Conservation (phyloP, 192 early-diverging fungal genomes). For the Mortierella hygrophila region DNA sequence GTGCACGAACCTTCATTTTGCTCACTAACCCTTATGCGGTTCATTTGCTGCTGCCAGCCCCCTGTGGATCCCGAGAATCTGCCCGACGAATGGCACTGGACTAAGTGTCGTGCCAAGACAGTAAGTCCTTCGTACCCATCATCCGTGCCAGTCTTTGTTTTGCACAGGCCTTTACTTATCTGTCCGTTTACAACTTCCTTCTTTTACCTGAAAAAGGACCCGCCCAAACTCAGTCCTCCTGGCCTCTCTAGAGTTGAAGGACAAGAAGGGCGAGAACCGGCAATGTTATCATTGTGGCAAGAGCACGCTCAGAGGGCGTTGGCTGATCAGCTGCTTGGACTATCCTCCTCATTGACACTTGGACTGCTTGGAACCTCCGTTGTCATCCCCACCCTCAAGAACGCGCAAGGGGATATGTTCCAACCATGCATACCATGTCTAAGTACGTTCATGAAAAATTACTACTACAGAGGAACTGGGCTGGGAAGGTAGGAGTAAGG, state of each 20-base stretch:
- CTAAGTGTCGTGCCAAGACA: slow-evolving; percentile 35
- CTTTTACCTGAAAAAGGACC: not conserved
- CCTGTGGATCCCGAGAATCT: slow-evolving; percentile 48
- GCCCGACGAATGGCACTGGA: slow-evolving; percentile 57
- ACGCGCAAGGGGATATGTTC: slow-evolving; percentile 66
- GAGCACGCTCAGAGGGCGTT: slow-evolving; percentile 31
- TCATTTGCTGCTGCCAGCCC: slow-evolving; percentile 61
- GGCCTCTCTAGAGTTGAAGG: slow-evolving; percentile 40
- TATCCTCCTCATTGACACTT: slow-evolving; percentile 65
- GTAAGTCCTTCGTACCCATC: not conserved
- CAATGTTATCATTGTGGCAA: slow-evolving; percentile 57
- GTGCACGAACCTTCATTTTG: not conserved
- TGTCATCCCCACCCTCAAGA: slow-evolving; percentile 53
- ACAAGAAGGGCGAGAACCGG: slow-evolving; percentile 44
- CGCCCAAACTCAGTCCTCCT: slow-evolving; percentile 9
- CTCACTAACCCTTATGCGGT: too few species aligned
- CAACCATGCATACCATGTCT: slow-evolving; percentile 53
- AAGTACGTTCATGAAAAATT: slow-evolving; percentile 34
- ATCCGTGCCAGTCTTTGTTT: not conserved
- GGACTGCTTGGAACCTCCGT: slow-evolving; percentile 62
- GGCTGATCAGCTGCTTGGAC: slow-evolving; percentile 63
- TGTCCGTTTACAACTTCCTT: not conserved
- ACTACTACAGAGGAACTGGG: not conserved
- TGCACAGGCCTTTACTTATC: not conserved
- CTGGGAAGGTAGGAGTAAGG: too few species aligned